Base-by-base conservation (phyloP, 352 stramenopile species). In the Phytophthora capsici region DNA sequence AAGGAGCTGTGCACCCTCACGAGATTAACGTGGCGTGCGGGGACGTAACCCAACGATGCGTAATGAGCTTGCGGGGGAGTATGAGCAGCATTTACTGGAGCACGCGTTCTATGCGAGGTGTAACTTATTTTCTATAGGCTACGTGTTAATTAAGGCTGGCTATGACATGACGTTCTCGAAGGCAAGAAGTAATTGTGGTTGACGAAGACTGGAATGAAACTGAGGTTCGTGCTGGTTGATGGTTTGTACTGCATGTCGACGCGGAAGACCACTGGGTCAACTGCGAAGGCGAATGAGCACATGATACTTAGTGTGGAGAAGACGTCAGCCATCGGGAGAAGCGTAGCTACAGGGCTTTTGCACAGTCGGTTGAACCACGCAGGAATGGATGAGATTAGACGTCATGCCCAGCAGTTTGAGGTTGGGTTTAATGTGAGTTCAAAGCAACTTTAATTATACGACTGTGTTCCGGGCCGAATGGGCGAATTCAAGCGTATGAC, bases 51-150 rank as follows among this genome's bases (percentile, higher is more conserved):
- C 57, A n/a, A 30, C 13, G 2, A 28, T 68, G 20, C 26, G 23
- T 32, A 61, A 57, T n/a, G 26, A 26, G n/a, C 6, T 38, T 1
- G 51, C 32, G 2, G 50, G 41, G 16, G 1, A 48, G 7, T 61
- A 58, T 9, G 57, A 65, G 22, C 9, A 19, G 28, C 23, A 44
- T 1, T 12, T 57, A 4, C 37, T 62, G 4, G 25, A 68, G 30
- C n/a, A 37, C 5, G 41, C 43, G 28, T 59, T 34, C 13, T 66
- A 51, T 6, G 44, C 41, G 32, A 19, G 49, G 8, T 30, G 26
- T 34, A 62, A 61, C n/a, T 14, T 61, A 2, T 51, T 68, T 12
- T 61, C 59, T 17, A 36, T 57, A 45, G 57, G 59, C 13, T 68
- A 51, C 25, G 57, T 57, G 30, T 57, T 62, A 17, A 53, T 57